Evolutionary conservation across 345 rosid genomes (phyloP), one percentile per base, ranked within the genome.

Genomic region (Acer yangbiense): DNA sequence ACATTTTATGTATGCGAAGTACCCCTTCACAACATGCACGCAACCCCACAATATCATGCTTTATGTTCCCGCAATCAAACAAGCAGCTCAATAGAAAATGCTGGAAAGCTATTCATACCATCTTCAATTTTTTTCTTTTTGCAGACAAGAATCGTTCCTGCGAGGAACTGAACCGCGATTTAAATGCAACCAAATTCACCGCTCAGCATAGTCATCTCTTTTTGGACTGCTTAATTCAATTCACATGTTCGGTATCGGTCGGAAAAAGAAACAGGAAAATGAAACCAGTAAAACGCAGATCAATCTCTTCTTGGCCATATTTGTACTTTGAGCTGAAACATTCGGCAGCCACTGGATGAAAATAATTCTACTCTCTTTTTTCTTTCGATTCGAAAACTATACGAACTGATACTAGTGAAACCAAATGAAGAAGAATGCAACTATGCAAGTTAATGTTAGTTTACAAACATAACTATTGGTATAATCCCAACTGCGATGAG

Each of bases 381-480:
- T 71, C 58, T 9, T 17, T 17, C 39, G 6, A 29, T 14, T 12
- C 46, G 14, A 71, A n/a, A 48, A 35, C 39, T 60, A 41, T 13
- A 58, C 39, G 41, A 13, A 72, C 25, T 50, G 23, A 12, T 21
- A 44, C 58, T 48, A 17, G 21, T 27, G 46, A 25, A 62, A 63
- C 57, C 1, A 50, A 63, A 74, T 13, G 69, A 32, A 14, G 48
- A 58, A 52, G 69, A 62, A 3, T 25, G 9, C 16, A 72, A 35
- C 73, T 16, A 43, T 9, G 44, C 25, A 20, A 44, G 32, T 4
- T 71, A 48, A 68, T 32, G 66, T 52, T 79, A 76, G 65, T 62
- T 72, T 77, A 68, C n/a, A 35, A 72, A 21, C 43, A 76, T 10
- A 68, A 48, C 54, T 43, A 44, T 66, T 23, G 7, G 54, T 68